A percentile compares a stretch with the other conserved stretches of the same genome.
Evolutionary conservation across 2,329 filamentous ascomycete genomes (phyloP).

Genomic region (Colletotrichum sp.): DNA sequence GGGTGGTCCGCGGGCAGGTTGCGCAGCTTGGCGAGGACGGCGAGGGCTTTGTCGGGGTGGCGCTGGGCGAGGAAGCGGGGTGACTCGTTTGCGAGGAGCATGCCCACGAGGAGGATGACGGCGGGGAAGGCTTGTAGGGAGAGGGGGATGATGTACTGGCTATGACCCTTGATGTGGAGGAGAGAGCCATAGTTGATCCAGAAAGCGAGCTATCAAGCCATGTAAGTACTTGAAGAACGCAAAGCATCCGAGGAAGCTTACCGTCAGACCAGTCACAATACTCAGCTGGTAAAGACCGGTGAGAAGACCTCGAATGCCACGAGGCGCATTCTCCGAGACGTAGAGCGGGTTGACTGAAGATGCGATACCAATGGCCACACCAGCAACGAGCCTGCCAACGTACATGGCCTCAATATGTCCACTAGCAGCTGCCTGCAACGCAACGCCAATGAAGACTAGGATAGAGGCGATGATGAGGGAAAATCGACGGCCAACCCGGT

Average conservation of each 20-base stretch:
- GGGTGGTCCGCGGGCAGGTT: slow-evolving; percentile 40
- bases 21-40: slow-evolving; percentile 59
- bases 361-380: slow-evolving; percentile 54
- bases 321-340: slow-evolving; percentile 61
- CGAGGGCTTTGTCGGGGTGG: slow-evolving; percentile 68
- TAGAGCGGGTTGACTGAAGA: slow-evolving; percentile 63
- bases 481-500: not conserved
- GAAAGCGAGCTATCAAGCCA: slow-evolving; percentile 41
- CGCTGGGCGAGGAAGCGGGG: slow-evolving; percentile 53
- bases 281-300: slow-evolving; percentile 58
- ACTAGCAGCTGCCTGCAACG: slow-evolving; percentile 9
- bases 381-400: slow-evolving; percentile 44
- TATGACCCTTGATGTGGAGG: slow-evolving; percentile 23
- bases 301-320: slow-evolving; percentile 55
- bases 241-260: no score
- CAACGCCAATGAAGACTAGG: not conserved
- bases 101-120: slow-evolving; percentile 35
- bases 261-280: slow-evolving; percentile 53
- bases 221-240: no score
- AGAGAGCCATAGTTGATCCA: slow-evolving; percentile 35
- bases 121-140: slow-evolving; percentile 46
- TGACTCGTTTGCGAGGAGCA: slow-evolving; percentile 41
- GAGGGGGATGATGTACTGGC: slow-evolving; percentile 48
- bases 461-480: not conserved
- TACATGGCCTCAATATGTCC: slow-evolving; percentile 7